Evolutionary conservation across 805 yeast species (phyloP), one percentile per base, ranked within the genome.

Genomic region (Pichia thaimueangensis): DNA sequence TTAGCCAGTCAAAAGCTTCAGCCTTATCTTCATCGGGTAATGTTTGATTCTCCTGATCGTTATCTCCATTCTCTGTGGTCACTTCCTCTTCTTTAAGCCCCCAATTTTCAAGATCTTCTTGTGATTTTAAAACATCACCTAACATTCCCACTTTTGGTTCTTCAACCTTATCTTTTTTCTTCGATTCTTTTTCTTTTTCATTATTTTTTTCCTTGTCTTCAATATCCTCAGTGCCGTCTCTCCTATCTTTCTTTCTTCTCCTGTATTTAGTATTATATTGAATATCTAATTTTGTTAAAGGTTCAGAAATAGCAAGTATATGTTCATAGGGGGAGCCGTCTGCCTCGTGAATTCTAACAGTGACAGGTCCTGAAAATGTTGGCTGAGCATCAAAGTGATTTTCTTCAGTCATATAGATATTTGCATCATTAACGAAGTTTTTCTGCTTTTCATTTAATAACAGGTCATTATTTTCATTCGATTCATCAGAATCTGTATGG

Each of bases 281-380:
- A 37, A 93, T 87, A 56, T 93, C 98, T 35, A 93, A 68, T 56
- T 86, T 87, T 0, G 95, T 86, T 51, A 80, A 78, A 1, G 79
- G 75, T 34, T 91, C 97, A 53, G 87, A 86, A 40, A 93, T 67
- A 50, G 87, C 94, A 19, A 93, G 96, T 37, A 93, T 91, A 59
- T 93, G 99, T 56, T 93, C 99, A 57, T 93, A 93, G 0, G 99
- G 98, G 0, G 97, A 87, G 8, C 98, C 98, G 61, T 93, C 97
- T 0, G 96, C 94, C 57, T 93, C 99, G 58, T 93, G 98, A 29
- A 93, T 89, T 55, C 98, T 70, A 29, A 93, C 86, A 0, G 99
- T 93, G 85, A 93, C 86, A 0, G 97, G 96, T 0, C 99, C 99
- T 0, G 86, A 74, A 56, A 89, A 86, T 2, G 80, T 73, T n/a